Conservation (phyloP, 768 basidiomycete genomes). For the Lentinula sp. region DNA sequence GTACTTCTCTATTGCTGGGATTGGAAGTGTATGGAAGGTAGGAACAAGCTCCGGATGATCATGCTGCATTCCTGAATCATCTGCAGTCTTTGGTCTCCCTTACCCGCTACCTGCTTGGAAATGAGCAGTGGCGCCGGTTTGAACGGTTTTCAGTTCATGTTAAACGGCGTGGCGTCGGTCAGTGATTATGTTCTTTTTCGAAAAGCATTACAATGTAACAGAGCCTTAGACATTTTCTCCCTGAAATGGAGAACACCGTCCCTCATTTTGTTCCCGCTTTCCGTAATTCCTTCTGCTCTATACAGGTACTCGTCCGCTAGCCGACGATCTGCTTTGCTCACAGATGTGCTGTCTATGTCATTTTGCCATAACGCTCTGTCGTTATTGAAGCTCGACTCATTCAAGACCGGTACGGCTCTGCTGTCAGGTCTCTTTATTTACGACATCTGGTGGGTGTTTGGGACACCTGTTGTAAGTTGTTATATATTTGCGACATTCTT, state of each 20-base stretch:
- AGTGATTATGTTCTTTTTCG: slow-evolving; percentile 6
- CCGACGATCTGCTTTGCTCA: slow-evolving; percentile 64
- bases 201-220: slow-evolving; percentile 5
- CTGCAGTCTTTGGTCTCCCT: slow-evolving; percentile 47
- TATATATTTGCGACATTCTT: background rate
- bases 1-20: slow-evolving; percentile 66
- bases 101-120: slow-evolving; percentile 41
- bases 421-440: slow-evolving; percentile 86
- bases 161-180: slow-evolving; percentile 44
- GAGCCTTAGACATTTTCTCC: slow-evolving; percentile 15
- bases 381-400: slow-evolving; percentile 82
- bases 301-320: slow-evolving; percentile 43
- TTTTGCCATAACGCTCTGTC: slow-evolving; percentile 78
- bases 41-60: slow-evolving; percentile 11
- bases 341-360: slow-evolving; percentile 70
- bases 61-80: slow-evolving; percentile 6
- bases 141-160: slow-evolving; percentile 37
- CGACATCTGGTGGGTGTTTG: slow-evolving; percentile 95
- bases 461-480: slow-evolving; percentile 68
- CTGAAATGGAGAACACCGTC: slow-evolving; percentile 56
- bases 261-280: slow-evolving; percentile 49
- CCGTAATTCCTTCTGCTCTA: slow-evolving; percentile 57
- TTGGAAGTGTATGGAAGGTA: slow-evolving; percentile 69
- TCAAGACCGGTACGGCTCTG: slow-evolving; percentile 79
- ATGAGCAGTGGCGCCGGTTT: slow-evolving; percentile 51